Evolutionary conservation across 305 asterid species (phyloP).

Genomic region (Plantago coronopus): DNA sequence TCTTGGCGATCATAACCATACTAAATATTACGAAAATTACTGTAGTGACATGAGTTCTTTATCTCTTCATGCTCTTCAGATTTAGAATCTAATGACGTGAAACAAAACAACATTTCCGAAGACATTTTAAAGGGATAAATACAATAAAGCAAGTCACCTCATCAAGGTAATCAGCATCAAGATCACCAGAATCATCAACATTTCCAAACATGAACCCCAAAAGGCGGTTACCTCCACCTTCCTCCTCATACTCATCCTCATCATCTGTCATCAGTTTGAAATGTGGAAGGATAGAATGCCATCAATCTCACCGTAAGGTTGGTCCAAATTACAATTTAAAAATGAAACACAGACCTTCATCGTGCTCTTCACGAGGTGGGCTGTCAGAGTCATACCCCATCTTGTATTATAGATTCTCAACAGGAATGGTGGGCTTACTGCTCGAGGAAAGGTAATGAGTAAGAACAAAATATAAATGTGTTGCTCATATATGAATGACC

Average conservation of each 20-base stretch:
- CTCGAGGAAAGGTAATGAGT: neutral
- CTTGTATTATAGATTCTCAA: conserved; percentile 17
- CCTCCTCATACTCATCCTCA: conserved; percentile 89
- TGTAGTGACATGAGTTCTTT: neutral
- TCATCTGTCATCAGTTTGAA: conserved; percentile 59
- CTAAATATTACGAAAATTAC: no score
- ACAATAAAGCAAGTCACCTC: conserved; percentile 50
- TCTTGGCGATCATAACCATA: no score
- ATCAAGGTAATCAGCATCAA: conserved; percentile 97
- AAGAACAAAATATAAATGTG: neutral
- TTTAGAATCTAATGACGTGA: neutral
- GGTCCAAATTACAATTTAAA: neutral
- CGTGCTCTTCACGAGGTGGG: conserved; percentile 39
- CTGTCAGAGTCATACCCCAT: conserved; percentile 46
- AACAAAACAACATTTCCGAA: no score
- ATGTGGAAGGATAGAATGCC: conserved; percentile 8
- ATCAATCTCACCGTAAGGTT: neutral
- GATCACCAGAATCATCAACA: conserved; percentile 94
- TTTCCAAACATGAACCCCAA: conserved; percentile 98
- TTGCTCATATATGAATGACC: no score
- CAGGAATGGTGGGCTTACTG: conserved; percentile 11
- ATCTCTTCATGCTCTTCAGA: conserved; percentile 10
- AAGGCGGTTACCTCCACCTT: conserved; percentile 74
- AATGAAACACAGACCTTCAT: conserved; percentile 35
- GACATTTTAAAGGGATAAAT: conserved; percentile 2